Evolutionary conservation across 768 basidiomycete genomes (phyloP), one percentile per base, ranked within the genome.

Genomic region (Coprinopsis sp.): DNA sequence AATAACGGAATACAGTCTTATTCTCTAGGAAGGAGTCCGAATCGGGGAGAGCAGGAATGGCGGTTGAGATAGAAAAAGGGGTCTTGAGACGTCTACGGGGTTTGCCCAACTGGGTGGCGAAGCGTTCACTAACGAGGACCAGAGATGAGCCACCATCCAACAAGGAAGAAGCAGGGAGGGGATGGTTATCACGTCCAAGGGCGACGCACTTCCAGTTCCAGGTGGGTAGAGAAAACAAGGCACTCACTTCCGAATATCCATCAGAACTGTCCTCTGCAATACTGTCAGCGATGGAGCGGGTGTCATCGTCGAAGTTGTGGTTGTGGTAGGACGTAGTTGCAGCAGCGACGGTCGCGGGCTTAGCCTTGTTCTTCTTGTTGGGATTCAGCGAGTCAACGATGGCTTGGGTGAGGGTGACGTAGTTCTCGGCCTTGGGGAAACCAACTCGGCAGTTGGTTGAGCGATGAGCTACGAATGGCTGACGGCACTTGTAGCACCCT

Each of bases 91-190:
- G 3, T 22, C 22, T 18, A 0, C 21, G 30, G 0, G 33, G 36
- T 1, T 62, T 34, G 1, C 41, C 45, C 2, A 60, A 49, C 4
- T 36, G 14, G 0, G 53, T 29, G 3, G 60, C 61, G 16, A 67
- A 28, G 1, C 51, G 44, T 11, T 55, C 28, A 18, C 56, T 33
- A 44, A 69, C 67, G 18, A 72, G 46, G 37, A 66, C 66, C 40
- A 68, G 2, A 27, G 59, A 53, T 0, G 63, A 58, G 3, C 64
- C 64, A 43, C 53, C 33, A 37, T 69, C 63, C 58, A 68, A 60
- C 0, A 67, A 34, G 12, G 41, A 16, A 6, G n/a, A 12, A 24
- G 21, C 11, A n/a, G 24, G 16, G n/a, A 23, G 12, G 11, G 25
- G 13, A 11, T 21, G 3, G 16, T 31, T 34, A 22, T 39, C 22